Conservation (phyloP, 176 grass and related monocot species). For the Carex cristatella region DNA sequence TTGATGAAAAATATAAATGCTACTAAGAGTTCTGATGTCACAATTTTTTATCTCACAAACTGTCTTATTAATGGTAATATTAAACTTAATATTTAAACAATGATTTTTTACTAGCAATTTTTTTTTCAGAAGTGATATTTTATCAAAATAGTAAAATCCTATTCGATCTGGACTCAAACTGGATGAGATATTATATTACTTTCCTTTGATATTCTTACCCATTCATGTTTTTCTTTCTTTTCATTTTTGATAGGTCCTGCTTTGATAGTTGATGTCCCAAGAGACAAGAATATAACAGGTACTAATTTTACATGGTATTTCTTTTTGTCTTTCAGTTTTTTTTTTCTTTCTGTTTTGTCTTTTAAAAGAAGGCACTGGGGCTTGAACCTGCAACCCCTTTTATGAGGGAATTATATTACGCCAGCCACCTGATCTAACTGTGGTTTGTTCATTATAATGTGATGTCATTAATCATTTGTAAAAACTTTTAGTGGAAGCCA, state of each 20-base stretch:
- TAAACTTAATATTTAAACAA: too few species aligned
- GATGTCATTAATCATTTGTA: not conserved
- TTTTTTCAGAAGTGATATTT: too few species aligned
- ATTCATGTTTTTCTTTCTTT: not conserved
- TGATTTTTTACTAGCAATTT: too few species aligned
- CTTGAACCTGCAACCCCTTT: not conserved
- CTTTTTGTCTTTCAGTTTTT: not conserved
- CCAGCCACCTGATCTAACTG: not conserved
- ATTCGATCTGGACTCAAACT: too few species aligned
- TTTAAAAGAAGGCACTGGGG: not conserved
- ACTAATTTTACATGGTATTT: not conserved
- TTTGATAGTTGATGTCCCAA: conserved; percentile 80
- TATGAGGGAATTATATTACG: not conserved
- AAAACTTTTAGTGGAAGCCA: not conserved
- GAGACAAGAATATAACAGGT: conserved; percentile 92
- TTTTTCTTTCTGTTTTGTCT: not conserved
- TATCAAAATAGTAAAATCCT: too few species aligned
- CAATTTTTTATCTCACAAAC: too few species aligned
- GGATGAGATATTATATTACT: too few species aligned
- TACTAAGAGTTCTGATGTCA: too few species aligned
- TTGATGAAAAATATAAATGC: too few species aligned
- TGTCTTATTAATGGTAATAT: too few species aligned
- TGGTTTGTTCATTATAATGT: not conserved
- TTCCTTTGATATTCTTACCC: not conserved
- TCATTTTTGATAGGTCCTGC: conserved; percentile 57